phyloP scores from a whole-genome alignment of 1,284 basidiomycete species.

The Moniliophthora roreri region DNA sequence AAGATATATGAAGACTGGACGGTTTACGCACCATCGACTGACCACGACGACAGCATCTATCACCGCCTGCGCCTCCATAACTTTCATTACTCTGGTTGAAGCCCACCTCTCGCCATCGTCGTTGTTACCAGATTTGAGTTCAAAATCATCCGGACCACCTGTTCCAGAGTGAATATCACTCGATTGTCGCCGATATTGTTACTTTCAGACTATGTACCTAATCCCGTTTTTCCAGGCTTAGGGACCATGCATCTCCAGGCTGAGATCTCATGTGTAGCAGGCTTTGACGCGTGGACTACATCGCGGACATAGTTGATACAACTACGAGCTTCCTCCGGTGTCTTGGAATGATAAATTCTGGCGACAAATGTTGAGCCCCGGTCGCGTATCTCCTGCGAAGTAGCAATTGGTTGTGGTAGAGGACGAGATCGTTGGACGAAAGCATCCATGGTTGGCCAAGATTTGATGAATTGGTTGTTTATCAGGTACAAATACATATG shows the following conservation, averaged over 20 bases:
- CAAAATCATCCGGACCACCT: slow-evolving; percentile 73
- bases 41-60: slow-evolving; percentile 69
- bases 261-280: slow-evolving; percentile 68
- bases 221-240: slow-evolving; percentile 63
- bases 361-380: slow-evolving; percentile 69
- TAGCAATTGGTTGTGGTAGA: slow-evolving; percentile 49
- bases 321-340: slow-evolving; percentile 45
- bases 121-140: slow-evolving; percentile 55
- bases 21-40: slow-evolving; percentile 61
- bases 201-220: slow-evolving; percentile 25
- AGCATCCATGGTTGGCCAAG: slow-evolving; percentile 42
- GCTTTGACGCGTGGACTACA: slow-evolving; percentile 51
- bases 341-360: slow-evolving; percentile 53
- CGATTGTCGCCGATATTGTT: not conserved
- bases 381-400: slow-evolving; percentile 71
- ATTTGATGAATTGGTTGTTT: too few relatives aligned
- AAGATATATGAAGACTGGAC: not conserved
- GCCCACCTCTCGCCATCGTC: slow-evolving; percentile 76
- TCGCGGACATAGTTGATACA: slow-evolving; percentile 50
- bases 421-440: slow-evolving; percentile 51
- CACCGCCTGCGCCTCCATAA: slow-evolving; percentile 68
- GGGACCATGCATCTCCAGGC: slow-evolving; percentile 77
- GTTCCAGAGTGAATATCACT: slow-evolving; percentile 62
- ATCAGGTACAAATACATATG: too few relatives aligned
- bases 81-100: slow-evolving; percentile 59